Evolutionary conservation across 139 green algal species (phyloP).

Genomic region (Eudorina sp.): DNA sequence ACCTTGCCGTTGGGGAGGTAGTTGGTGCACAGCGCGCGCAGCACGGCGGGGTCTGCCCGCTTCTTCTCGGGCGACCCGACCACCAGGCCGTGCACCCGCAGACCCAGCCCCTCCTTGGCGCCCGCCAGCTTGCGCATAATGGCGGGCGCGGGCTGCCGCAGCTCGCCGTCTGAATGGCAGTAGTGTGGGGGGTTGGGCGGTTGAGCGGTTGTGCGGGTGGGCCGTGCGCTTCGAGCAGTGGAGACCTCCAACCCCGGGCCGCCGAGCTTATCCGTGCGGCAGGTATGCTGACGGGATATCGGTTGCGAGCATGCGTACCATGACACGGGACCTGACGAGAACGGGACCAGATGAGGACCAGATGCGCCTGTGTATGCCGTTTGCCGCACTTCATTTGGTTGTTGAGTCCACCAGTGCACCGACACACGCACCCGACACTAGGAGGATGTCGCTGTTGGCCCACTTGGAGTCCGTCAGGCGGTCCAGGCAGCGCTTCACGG

Average conservation of each 20-base stretch:
- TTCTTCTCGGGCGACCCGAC: slow-evolving; percentile 85
- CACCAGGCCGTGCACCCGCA: slow-evolving; percentile 90
- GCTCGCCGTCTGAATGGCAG: slow-evolving; percentile 84
- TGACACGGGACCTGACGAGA: no score
- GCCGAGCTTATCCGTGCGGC: no score
- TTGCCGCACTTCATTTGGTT: no score
- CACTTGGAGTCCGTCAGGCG: slow-evolving; percentile 84
- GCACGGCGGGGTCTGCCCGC: slow-evolving; percentile 86
- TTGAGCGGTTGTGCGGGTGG: neutral
- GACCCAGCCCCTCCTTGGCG: slow-evolving; percentile 68
- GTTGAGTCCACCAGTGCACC: no score
- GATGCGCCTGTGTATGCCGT: no score
- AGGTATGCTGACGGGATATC: no score
- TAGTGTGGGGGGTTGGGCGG: no score
- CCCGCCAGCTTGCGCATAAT: slow-evolving; percentile 85
- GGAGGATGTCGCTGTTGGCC: slow-evolving; percentile 91
- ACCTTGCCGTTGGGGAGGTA: slow-evolving; percentile 86
- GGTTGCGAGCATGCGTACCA: no score
- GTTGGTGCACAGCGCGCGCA: slow-evolving; percentile 82
- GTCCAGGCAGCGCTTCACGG: slow-evolving; percentile 81
- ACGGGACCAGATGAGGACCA: no score
- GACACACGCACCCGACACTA: slow-evolving; percentile 74
- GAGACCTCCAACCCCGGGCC: no score
- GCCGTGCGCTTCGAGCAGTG: no score
- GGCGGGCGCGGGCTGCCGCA: slow-evolving; percentile 83